Evolutionary conservation across 768 basidiomycete genomes (phyloP).

Genomic region (Coprinellus aureogranulatus): DNA sequence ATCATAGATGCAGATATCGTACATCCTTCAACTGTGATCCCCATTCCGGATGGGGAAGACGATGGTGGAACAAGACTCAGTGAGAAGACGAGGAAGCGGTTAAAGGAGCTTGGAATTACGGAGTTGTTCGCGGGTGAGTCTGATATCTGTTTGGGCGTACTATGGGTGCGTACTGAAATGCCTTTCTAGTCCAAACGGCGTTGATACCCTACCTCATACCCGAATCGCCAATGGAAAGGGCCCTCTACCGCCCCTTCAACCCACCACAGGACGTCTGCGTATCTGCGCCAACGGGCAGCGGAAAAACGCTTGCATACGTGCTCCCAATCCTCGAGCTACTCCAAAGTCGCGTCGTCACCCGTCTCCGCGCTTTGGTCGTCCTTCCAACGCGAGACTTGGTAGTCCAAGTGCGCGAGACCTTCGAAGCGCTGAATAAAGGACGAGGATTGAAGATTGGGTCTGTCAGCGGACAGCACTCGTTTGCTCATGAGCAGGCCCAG

Average conservation of each 20-base stretch:
- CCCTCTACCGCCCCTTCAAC: constrained; percentile 64
- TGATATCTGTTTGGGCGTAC: too few species aligned
- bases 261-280: constrained; percentile 83
- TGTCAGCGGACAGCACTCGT: constrained; percentile 92
- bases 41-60: constrained; percentile 44
- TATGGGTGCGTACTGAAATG: too few species aligned
- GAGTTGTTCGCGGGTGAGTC: constrained; percentile 77
- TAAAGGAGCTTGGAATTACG: constrained; percentile 76
- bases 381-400: constrained; percentile 95
- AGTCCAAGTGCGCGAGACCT: constrained; percentile 85
- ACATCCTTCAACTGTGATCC: constrained; percentile 45
- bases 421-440: constrained; percentile 81
- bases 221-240: constrained; percentile 32
- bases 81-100: constrained; percentile 55
- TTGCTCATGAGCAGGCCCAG: constrained; percentile 84
- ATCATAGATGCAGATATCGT: constrained; percentile 69
- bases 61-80: constrained; percentile 52
- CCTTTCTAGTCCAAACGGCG: constrained; percentile 78
- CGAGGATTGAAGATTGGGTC: constrained; percentile 83
- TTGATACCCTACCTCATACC: constrained; percentile 80
- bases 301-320: constrained; percentile 96
- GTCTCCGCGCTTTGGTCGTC: constrained; percentile 83
- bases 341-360: constrained; percentile 70
- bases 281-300: constrained; percentile 96
- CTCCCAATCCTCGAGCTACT: constrained; percentile 90